Evolutionary conservation across 345 rosid genomes (phyloP).

Genomic region (Odontarrhena argentea): DNA sequence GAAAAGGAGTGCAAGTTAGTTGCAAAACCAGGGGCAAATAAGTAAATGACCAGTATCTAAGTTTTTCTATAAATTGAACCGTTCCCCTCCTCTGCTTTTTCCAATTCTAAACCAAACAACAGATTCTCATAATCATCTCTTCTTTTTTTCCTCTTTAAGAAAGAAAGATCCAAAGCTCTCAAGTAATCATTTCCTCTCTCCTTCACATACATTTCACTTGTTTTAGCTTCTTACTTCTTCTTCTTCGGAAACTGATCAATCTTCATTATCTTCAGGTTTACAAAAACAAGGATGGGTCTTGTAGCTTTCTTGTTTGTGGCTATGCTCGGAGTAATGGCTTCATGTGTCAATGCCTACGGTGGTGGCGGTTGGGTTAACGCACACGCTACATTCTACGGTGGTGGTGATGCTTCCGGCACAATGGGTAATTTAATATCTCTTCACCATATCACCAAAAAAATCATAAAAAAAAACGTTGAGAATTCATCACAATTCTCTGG

Average conservation of each 20-base stretch:
- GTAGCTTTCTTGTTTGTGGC: constrained; percentile 44
- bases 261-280: constrained; percentile 34
- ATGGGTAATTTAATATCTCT: constrained; percentile 53
- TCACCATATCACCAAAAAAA: too few species aligned
- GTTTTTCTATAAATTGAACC: constrained; percentile 60
- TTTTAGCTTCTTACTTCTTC: background rate
- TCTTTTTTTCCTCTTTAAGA: constrained; percentile 15
- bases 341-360: constrained; percentile 47
- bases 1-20: constrained; percentile 33
- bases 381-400: constrained; percentile 83
- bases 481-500: background rate
- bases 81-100: constrained; percentile 33
- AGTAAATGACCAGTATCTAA: constrained; percentile 19
- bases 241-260: constrained; percentile 11
- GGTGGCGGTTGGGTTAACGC: constrained; percentile 78
- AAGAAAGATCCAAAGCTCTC: constrained; percentile 35
- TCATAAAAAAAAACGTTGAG: too few species aligned
- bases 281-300: constrained; percentile 49
- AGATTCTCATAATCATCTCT: constrained; percentile 40
- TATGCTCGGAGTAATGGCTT: constrained; percentile 55
- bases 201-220: constrained; percentile 21
- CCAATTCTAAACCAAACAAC: constrained; percentile 47
- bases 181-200: constrained; percentile 42
- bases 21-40: constrained; percentile 41
- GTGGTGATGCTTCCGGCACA: constrained; percentile 87